These are phyloP conservation scores for Kwoniella shandongensis DNA, from an alignment of 768 basidiomycete genomes.

Conservation along the genomic window DNA sequence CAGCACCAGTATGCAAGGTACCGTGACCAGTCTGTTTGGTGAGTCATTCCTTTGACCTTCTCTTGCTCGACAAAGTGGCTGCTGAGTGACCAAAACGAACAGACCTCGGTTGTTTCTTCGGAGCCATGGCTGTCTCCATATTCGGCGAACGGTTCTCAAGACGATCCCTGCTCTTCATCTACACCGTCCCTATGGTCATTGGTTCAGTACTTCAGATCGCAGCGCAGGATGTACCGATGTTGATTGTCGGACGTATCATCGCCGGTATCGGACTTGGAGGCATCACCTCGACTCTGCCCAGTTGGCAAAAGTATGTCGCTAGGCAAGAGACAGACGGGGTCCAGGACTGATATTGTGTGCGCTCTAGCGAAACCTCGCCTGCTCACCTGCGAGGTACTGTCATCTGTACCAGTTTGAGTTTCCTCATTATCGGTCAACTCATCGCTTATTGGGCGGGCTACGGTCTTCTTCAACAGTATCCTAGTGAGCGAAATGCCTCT, in stretches of 20 bases:
- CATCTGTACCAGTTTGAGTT: conserved; percentile 15
- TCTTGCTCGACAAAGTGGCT: too few species aligned
- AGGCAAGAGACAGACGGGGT: too few species aligned
- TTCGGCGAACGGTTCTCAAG: conserved; percentile 11
- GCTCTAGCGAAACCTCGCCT: conserved; percentile 9
- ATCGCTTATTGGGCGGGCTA: conserved; percentile 24
- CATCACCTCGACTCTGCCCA: conserved; percentile 11
- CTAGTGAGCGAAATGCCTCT: neutral
- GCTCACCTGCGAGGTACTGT: conserved; percentile 13
- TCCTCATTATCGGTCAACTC: conserved; percentile 15
- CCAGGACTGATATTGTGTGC: too few species aligned
- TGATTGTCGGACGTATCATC: conserved; percentile 14
- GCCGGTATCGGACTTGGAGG: conserved; percentile 16
- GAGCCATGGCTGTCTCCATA: conserved; percentile 6
- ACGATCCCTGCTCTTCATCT: conserved; percentile 8
- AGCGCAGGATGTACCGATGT: neutral
- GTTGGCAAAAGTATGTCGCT: conserved; percentile 10
- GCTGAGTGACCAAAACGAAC: neutral
- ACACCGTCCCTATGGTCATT: conserved; percentile 1
- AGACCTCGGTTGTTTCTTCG: conserved; percentile 13
- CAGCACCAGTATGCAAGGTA: conserved; percentile 16
- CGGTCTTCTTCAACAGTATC: conserved; percentile 16
- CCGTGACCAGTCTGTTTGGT: conserved; percentile 14
- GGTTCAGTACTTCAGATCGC: conserved; percentile 6
- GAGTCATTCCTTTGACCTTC: neutral